A percentile compares a stretch with the other conserved stretches of the same genome.
Conservation (phyloP, 768 basidiomycete genomes). For the Russula sp. region DNA sequence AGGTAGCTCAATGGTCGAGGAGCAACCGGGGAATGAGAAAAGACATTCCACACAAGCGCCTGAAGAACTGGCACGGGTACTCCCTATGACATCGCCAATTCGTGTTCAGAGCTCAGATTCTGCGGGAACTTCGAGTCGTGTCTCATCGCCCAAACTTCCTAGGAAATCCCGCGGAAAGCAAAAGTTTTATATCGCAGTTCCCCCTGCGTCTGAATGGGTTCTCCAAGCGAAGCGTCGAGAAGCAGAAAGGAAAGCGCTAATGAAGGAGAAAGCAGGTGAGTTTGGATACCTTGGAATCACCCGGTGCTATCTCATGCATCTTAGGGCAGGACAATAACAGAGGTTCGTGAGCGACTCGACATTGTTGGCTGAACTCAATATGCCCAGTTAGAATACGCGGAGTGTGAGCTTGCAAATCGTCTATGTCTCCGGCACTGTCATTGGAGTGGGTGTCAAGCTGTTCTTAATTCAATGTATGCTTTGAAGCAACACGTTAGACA, state of each 20-base stretch:
- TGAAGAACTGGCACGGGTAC: background rate
- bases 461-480: conserved; percentile 28
- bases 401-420: conserved; percentile 21
- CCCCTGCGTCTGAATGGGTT: conserved; percentile 21
- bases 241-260: conserved; percentile 6
- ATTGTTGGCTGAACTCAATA: conserved; percentile 12
- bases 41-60: background rate
- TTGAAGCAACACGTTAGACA: conserved; percentile 28
- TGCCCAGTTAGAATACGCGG: conserved; percentile 25
- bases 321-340: conserved; percentile 10
- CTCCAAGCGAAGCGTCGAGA: conserved; percentile 19
- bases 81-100: background rate
- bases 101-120: background rate
- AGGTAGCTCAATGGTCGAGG: background rate
- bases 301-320: background rate
- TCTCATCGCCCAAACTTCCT: background rate
- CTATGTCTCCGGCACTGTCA: conserved; percentile 25
- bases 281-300: background rate
- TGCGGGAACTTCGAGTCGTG: background rate
- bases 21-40: background rate
- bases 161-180: conserved; percentile 1
- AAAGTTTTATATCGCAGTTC: conserved; percentile 20
- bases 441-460: conserved; percentile 26
- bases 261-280: conserved; percentile 10
- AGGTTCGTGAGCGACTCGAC: conserved; percentile 22